Base-by-base conservation (phyloP, 139 green algal species). In the Chlamydomonas applanata region DNA sequence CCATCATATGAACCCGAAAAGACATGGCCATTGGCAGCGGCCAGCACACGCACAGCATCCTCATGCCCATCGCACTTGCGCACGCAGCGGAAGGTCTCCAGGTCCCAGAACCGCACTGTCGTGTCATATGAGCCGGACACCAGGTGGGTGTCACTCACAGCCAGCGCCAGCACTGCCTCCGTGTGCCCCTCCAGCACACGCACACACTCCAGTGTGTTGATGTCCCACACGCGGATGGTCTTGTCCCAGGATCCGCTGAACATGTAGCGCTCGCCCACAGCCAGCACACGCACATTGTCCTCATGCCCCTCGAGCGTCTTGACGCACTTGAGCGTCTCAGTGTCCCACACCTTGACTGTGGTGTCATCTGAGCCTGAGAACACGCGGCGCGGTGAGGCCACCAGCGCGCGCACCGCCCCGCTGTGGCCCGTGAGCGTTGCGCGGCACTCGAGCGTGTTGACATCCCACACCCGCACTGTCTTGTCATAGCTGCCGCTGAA, bases 211-310 rank as follows among this genome's bases (percentile, higher is more conserved):
- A 94, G 80, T 3, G 86, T 92, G 36, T 81, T 70, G 22, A 93
- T 65, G 78, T 93, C 87, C 92, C 93, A 97, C 56, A 96, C 80
- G 54, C 93, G 83, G 57, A 98, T 94, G 57, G 90, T 97, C 83
- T 95, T 95, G 80, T 98, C 94, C 93, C 93, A 98, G 7, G 88
- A 95, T 24, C 93, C 94, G 30, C 75, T 90, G 87, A 94, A 98
- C 57, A 98, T 86, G 80, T 87, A 75, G 11, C 74, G 69, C 20
- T 88, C 80, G 17, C 88, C 89, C 2, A 93, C 88, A 1, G 87
- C 89, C 71, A 98, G 86, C 78, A 97, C 93, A 0, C 94, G 87
- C 66, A 98, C 94, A 57, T 97, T 97, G 84, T 97, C 93, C 49
- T 94, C 90, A 79, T 98, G 94, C 3, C 94, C 94, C 71, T 91